Evolutionary conservation across 768 basidiomycete genomes (phyloP).

Genomic region (Tylopilus intermedius): DNA sequence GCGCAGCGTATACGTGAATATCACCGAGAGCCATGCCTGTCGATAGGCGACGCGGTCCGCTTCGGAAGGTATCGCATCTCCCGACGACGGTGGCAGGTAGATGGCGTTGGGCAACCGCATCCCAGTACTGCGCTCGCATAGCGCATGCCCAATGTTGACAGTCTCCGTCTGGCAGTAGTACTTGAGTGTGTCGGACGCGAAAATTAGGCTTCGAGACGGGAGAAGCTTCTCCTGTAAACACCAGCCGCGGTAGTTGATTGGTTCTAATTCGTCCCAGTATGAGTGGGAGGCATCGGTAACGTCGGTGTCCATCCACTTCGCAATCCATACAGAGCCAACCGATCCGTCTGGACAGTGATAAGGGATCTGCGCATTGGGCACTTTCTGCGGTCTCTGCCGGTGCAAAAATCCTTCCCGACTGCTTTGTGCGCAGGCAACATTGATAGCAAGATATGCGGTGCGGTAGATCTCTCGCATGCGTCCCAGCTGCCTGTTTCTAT

Average conservation of each 20-base stretch:
- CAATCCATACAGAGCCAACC: not conserved
- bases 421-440: not conserved
- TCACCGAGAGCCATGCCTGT: not conserved
- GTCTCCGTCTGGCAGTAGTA: conserved; percentile 1
- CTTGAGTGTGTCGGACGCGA: conserved; percentile 1
- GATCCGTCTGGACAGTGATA: not conserved
- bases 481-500: not conserved
- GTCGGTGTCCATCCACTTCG: not conserved
- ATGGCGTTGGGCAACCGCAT: conserved; percentile 1
- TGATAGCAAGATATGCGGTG: not conserved
- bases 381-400: not conserved
- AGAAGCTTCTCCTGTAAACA: conserved; percentile 5
- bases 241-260: conserved; percentile 1
- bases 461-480: not conserved
- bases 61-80: not conserved
- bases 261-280: conserved; percentile 1
- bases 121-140: not conserved
- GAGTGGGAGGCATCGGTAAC: not conserved
- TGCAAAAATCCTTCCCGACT: not conserved
- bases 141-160: not conserved
- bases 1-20: not conserved
- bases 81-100: not conserved
- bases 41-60: not conserved
- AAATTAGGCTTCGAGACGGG: not conserved
- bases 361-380: not conserved